These are phyloP conservation scores for Cercospora nicotianae DNA, from an alignment of 2,329 filamentous ascomycete genomes.

Conservation along the genomic window DNA sequence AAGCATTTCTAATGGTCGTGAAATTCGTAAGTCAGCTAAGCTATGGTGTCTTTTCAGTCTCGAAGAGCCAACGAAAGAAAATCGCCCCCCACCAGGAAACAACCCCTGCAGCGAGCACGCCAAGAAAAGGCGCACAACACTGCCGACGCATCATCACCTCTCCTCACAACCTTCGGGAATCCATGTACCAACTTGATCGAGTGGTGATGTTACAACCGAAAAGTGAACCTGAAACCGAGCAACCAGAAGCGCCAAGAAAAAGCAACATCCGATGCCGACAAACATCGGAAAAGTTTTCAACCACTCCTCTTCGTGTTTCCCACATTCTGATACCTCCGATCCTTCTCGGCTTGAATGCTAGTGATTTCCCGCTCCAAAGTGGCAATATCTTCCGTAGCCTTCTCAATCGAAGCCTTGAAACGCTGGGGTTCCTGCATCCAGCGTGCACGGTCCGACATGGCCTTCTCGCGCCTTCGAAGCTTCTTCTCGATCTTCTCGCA, in stretches of 20 bases:
- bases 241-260: background rate
- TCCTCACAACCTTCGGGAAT: no score
- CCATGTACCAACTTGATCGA: background rate
- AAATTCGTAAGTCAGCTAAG: conserved; percentile 2
- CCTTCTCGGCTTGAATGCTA: conserved; percentile 51
- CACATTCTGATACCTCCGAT: conserved; percentile 29
- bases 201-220: background rate
- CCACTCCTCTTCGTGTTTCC: conserved; percentile 29
- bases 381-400: conserved; percentile 70
- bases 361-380: conserved; percentile 68
- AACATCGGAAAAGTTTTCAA: background rate
- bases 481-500: conserved; percentile 91
- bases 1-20: background rate
- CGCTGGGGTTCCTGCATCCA: conserved; percentile 71
- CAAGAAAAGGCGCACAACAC: background rate
- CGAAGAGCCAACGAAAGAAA: background rate
- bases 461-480: conserved; percentile 70
- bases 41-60: conserved; percentile 5
- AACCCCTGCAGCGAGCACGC: conserved; percentile 5
- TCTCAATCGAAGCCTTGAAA: conserved; percentile 61
- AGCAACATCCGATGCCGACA: background rate
- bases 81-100: background rate
- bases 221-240: conserved; percentile 2
- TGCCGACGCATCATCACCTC: no score
- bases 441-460: conserved; percentile 70